Evolutionary conservation across 2,329 filamentous ascomycete species (phyloP).

Genomic region (Aureobasidium sp.): DNA sequence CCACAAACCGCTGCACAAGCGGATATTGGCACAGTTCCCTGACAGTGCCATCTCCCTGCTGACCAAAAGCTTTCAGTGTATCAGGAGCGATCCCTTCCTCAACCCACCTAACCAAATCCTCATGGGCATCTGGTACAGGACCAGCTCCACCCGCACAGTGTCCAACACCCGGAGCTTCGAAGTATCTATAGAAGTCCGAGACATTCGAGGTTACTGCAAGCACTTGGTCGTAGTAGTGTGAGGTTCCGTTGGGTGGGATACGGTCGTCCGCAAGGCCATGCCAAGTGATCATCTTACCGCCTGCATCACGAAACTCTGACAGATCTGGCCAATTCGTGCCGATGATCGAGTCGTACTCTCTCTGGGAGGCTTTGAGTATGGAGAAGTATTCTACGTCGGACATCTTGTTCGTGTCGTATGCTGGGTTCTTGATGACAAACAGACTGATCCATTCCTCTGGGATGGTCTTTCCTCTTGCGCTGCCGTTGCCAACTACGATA

Average conservation of each 20-base stretch:
- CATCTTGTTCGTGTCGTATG: slow-evolving; percentile 26
- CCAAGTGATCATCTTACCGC: slow-evolving; percentile 37
- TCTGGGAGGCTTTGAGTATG: slow-evolving; percentile 20
- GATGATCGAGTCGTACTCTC: slow-evolving; percentile 29
- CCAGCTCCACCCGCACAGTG: slow-evolving; percentile 29
- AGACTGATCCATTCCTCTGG: slow-evolving; percentile 27
- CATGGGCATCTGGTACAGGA: slow-evolving; percentile 18
- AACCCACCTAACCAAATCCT: slow-evolving; percentile 22
- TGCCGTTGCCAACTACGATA: slow-evolving; percentile 18
- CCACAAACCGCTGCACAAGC: slow-evolving; percentile 16
- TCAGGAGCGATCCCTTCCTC: slow-evolving; percentile 23
- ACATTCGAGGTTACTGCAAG: slow-evolving; percentile 20
- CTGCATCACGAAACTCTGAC: slow-evolving; percentile 26
- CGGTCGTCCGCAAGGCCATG: slow-evolving; percentile 33
- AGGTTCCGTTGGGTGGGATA: slow-evolving; percentile 30
- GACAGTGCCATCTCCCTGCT: neutral
- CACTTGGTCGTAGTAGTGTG: slow-evolving; percentile 31
- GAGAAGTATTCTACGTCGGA: slow-evolving; percentile 20
- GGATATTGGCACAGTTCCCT: slow-evolving; percentile 19
- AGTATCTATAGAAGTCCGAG: slow-evolving; percentile 30
- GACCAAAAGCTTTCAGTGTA: slow-evolving; percentile 15
- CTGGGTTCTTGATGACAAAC: slow-evolving; percentile 27
- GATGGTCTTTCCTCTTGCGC: slow-evolving; percentile 20
- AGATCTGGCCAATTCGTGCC: slow-evolving; percentile 32
- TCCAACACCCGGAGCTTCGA: slow-evolving; percentile 31